phyloP scores from a whole-genome alignment of 2,329 filamentous ascomycete species.

The Tricladium varicosporioides region DNA sequence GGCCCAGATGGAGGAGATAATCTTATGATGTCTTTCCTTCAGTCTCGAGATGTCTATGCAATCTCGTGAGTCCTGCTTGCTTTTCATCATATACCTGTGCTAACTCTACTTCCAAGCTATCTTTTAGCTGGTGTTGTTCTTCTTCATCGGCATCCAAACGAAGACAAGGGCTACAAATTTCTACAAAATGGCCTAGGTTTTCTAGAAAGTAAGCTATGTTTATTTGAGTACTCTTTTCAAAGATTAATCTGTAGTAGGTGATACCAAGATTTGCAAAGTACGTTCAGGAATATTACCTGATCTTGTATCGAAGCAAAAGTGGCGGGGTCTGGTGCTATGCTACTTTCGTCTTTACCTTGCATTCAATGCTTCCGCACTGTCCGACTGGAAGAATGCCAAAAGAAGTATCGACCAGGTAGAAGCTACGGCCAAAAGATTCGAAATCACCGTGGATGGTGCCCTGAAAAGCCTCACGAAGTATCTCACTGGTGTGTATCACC shows the following conservation, averaged over 20 bases:
- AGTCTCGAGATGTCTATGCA: constrained; percentile 52
- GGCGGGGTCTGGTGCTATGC: constrained; percentile 32
- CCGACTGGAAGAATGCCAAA: constrained; percentile 32
- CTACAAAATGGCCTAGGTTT: constrained; percentile 55
- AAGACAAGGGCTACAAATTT: constrained; percentile 54
- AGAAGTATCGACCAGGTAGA: constrained; percentile 24
- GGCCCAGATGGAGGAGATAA: constrained; percentile 48
- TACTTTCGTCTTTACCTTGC: constrained; percentile 33
- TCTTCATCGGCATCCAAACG: constrained; percentile 54
- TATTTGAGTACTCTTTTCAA: neutral
- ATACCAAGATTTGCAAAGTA: constrained; percentile 11
- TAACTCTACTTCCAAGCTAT: constrained; percentile 21
- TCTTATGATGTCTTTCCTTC: constrained; percentile 59
- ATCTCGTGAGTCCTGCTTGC: constrained; percentile 26
- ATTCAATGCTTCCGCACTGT: constrained; percentile 29
- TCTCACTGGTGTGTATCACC: constrained; percentile 70
- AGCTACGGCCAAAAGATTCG: constrained; percentile 21
- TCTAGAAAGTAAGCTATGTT: constrained; percentile 26
- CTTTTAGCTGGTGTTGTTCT: constrained; percentile 31
- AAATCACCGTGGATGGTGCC: constrained; percentile 24
- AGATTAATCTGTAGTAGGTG: constrained; percentile 10
- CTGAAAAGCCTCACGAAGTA: constrained; percentile 47
- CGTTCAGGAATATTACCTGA: constrained; percentile 32
- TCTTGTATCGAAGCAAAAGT: constrained; percentile 25
- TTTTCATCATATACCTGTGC: neutral